Percentiles rank a stretch among this genome's conserved stretches.
Conservation (phyloP, 768 basidiomycete genomes). For the Auricularia auricula-judae region DNA sequence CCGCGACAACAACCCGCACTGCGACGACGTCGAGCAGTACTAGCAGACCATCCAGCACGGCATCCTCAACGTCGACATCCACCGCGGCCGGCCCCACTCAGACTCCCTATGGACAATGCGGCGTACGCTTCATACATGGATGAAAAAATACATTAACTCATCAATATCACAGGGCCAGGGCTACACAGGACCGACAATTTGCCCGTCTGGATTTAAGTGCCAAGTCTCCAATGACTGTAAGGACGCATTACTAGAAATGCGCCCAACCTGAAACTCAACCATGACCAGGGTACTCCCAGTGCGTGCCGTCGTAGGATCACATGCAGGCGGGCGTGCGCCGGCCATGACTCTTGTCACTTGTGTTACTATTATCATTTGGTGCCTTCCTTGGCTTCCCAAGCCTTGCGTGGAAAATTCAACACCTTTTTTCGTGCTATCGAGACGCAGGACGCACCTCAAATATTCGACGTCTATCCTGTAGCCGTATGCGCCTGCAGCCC, state of each 20-base stretch:
- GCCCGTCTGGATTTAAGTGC: slow-evolving; percentile 22
- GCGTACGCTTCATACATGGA: slow-evolving; percentile 13
- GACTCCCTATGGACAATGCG: slow-evolving; percentile 31
- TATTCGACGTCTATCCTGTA: slow-evolving; percentile 50
- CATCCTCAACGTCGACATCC: slow-evolving; percentile 13
- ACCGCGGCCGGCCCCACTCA: slow-evolving; percentile 18
- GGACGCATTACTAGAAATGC: slow-evolving; percentile 10
- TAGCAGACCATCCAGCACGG: background rate
- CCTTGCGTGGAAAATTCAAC: too few species aligned
- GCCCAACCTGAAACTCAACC: background rate
- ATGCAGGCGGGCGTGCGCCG: too few species aligned
- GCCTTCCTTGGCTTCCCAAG: too few species aligned
- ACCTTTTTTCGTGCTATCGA: too few species aligned
- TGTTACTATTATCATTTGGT: too few species aligned
- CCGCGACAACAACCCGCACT: background rate
- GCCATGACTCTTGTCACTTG: too few species aligned
- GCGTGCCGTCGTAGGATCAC: slow-evolving; percentile 18
- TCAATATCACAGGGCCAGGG: slow-evolving; percentile 13
- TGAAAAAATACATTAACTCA: background rate
- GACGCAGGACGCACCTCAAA: slow-evolving; percentile 39
- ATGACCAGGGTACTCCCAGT: slow-evolving; percentile 34
- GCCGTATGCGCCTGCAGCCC: slow-evolving; percentile 50
- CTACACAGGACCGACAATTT: slow-evolving; percentile 33
- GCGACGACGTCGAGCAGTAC: background rate
- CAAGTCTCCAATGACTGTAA: slow-evolving; percentile 28